Base-by-base conservation (phyloP, 2,329 filamentous ascomycete genomes). In the Ophioceras dolichostomum region DNA sequence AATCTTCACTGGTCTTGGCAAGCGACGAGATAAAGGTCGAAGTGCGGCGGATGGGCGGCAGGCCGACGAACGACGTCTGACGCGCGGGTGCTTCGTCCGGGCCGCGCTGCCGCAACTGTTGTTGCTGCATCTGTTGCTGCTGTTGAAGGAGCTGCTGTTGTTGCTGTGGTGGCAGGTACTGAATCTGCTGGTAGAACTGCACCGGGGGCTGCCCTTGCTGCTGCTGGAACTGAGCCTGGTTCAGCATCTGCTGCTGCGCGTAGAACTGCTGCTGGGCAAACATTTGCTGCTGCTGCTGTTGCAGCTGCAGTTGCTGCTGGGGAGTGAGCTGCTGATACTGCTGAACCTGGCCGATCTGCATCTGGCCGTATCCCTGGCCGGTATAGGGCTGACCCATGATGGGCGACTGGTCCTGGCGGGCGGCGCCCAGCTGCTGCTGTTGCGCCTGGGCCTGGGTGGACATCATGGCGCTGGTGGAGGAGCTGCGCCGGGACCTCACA, bases 41-140 rank as follows among this genome's bases (percentile, higher is more conserved):
- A 12, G 63, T 65, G 22, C 71, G 63, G 32, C 71, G 64, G 40
- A 79, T 75, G 2, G 70, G 71, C 3, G 75, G 74, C 27, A 79
- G 52, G 1, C 70, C 70, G 17, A 67, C 57, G 43, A 78, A 78
- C 1, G 70, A 73, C 2, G 66, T 59, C 10, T 62, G 56, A 22
- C 65, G 60, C n/a, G 46, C 46, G 33, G 50, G 48, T 13, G 49
- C 21, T 37, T 41, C 37, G 17, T 39, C 31, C 33, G 42, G 35
- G 12, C 28, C 32, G 31, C 45, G 32, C 14, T 45, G 41, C 12
- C 48, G 43, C n/a, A 45, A 39, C 21, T 48, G 46, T 16, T 47
- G 45, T 12, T 40, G n/a, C n/a, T n/a, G n/a, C n/a, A n/a, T 26
- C 22, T 26, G 22, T 20, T 48, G 46, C 18, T 47, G 45, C 13